phyloP scores from a whole-genome alignment of 2,329 filamentous ascomycete genomes.

The Incumbomyces lentus region DNA sequence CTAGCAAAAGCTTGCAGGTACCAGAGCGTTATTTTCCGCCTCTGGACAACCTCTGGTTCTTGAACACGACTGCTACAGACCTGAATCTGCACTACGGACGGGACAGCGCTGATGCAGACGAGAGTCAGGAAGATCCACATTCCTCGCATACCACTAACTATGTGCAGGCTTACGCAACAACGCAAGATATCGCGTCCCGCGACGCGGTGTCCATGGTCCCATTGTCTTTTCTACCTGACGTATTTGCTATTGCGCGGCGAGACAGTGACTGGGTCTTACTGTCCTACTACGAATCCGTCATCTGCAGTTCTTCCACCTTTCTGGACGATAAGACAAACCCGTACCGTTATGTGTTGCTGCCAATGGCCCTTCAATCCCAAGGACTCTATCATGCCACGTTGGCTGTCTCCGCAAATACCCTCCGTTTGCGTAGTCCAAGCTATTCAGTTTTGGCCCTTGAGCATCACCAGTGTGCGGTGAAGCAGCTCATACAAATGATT shows the following conservation, averaged over 20 bases:
- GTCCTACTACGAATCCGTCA: conserved; percentile 22
- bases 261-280: conserved; percentile 14
- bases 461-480: conserved; percentile 14
- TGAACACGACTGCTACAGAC: background rate
- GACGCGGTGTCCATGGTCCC: background rate
- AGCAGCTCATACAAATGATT: conserved; percentile 2
- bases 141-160: background rate
- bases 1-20: too few species aligned
- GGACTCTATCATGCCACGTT: conserved; percentile 23
- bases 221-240: background rate
- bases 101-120: background rate
- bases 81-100: conserved; percentile 1
- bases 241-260: conserved; percentile 4
- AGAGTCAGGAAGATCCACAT: background rate
- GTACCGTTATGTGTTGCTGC: conserved; percentile 23
- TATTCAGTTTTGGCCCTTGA: conserved; percentile 21
- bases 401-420: conserved; percentile 22
- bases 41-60: too few species aligned
- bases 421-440: conserved; percentile 17
- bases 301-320: conserved; percentile 23
- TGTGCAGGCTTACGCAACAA: too few species aligned
- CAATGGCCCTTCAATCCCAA: conserved; percentile 22
- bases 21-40: too few species aligned
- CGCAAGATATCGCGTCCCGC: too few species aligned
- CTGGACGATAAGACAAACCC: conserved; percentile 23